Evolutionary conservation across 345 rosid species (phyloP).

Genomic region (Citrus hindsii): DNA sequence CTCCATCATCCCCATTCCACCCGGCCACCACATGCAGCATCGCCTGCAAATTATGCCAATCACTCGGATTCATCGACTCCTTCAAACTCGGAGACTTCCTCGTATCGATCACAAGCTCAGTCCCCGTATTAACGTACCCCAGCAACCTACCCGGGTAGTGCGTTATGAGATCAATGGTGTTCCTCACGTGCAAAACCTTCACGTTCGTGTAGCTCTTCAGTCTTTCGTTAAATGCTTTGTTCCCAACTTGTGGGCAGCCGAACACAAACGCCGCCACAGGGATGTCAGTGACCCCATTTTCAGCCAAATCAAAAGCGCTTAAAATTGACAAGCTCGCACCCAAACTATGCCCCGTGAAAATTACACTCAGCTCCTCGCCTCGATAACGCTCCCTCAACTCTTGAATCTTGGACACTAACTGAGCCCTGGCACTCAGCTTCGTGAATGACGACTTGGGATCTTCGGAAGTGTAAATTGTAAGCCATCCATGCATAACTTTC

Average conservation of each 20-base stretch:
- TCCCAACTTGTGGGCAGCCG: conserved; percentile 78
- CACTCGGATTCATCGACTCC: conserved; percentile 66
- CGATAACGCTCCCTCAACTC: conserved; percentile 45
- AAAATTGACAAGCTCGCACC: conserved; percentile 76
- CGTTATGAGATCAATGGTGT: conserved; percentile 65
- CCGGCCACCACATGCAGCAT: conserved; percentile 80
- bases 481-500: conserved; percentile 85
- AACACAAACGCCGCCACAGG: conserved; percentile 73
- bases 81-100: conserved; percentile 64
- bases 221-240: conserved; percentile 55
- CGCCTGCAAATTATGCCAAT: conserved; percentile 93
- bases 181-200: conserved; percentile 56
- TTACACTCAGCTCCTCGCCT: conserved; percentile 57
- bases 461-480: conserved; percentile 60
- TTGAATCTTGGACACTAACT: conserved; percentile 48
- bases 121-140: conserved; percentile 50
- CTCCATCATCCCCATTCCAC: conserved; percentile 69
- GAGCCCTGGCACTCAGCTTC: conserved; percentile 50
- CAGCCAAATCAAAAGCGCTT: conserved; percentile 63
- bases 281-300: conserved; percentile 52
- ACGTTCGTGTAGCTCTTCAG: conserved; percentile 42
- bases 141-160: conserved; percentile 62
- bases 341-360: conserved; percentile 75
- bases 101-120: conserved; percentile 61
- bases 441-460: conserved; percentile 65